Evolutionary conservation across 164 flowering plant species (phyloP).

Genomic region (Tetrastigma voinierianum): DNA sequence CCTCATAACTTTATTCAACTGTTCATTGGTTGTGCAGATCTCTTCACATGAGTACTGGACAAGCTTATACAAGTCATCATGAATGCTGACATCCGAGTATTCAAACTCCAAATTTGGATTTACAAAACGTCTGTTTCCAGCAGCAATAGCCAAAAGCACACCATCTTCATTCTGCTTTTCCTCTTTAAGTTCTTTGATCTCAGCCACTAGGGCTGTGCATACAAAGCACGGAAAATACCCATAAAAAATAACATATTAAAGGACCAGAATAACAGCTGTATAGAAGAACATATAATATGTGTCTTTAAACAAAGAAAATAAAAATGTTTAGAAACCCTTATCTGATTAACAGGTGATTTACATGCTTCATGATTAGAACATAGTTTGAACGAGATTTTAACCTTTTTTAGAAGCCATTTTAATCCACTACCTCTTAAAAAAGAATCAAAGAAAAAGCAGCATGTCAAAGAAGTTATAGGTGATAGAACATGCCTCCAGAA

Average conservation of each 20-base stretch:
- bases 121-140: slow-evolving; percentile 46
- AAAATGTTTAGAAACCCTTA: too few species aligned
- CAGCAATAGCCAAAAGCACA: slow-evolving; percentile 43
- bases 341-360: too few species aligned
- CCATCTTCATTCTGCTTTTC: slow-evolving; percentile 53
- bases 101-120: slow-evolving; percentile 50
- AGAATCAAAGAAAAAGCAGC: too few species aligned
- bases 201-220: slow-evolving; percentile 52
- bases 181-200: slow-evolving; percentile 68
- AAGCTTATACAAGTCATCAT: slow-evolving; percentile 61
- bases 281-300: neutral
- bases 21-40: slow-evolving; percentile 61
- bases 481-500: too few species aligned
- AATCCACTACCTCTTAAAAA: too few species aligned
- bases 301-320: too few species aligned
- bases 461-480: too few species aligned
- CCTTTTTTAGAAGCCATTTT: too few species aligned
- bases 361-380: too few species aligned
- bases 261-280: neutral
- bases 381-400: too few species aligned
- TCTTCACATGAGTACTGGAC: slow-evolving; percentile 71
- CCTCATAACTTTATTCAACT: slow-evolving; percentile 46
- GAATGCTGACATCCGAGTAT: slow-evolving; percentile 41
- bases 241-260: neutral
- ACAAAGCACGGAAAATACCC: neutral